phyloP scores from a whole-genome alignment of 1,284 basidiomycete species.

The Dichomitus squalens region DNA sequence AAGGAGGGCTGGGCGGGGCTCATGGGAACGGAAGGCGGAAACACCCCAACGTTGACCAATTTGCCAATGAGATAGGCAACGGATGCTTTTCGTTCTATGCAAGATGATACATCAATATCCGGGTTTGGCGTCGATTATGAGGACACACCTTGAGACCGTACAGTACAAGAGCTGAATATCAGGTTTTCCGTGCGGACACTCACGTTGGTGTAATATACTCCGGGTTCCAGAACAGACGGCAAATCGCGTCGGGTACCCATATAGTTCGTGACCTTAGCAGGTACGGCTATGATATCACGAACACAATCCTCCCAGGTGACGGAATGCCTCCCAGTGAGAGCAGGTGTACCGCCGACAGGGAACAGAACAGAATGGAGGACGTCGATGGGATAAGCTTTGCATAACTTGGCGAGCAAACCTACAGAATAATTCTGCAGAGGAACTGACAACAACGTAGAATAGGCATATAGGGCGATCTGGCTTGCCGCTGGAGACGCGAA shows the following conservation, averaged over 20 bases:
- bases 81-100: constrained; percentile 34
- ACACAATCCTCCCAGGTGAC: constrained; percentile 72
- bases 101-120: constrained; percentile 1
- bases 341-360: constrained; percentile 18
- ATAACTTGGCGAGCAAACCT: constrained; percentile 55
- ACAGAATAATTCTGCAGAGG: constrained; percentile 51
- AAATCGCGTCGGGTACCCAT: constrained; percentile 40
- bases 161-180: constrained; percentile 33
- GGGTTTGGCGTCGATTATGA: too few species aligned
- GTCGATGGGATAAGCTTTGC: constrained; percentile 67
- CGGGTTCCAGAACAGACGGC: constrained; percentile 53
- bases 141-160: constrained; percentile 33
- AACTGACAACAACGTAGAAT: constrained; percentile 59
- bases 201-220: constrained; percentile 52
- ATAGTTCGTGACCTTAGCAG: constrained; percentile 70
- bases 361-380: constrained; percentile 59
- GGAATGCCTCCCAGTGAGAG: constrained; percentile 32
- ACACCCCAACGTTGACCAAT: constrained; percentile 64
- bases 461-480: constrained; percentile 59
- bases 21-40: constrained; percentile 50
- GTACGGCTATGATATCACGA: constrained; percentile 58
- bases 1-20: constrained; percentile 66
- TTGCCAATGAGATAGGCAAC: constrained; percentile 64
- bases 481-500: constrained; percentile 51
- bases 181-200: constrained; percentile 60